Conservation (phyloP, 805 yeast genomes). For the Hanseniaspora hatyaiensis region DNA sequence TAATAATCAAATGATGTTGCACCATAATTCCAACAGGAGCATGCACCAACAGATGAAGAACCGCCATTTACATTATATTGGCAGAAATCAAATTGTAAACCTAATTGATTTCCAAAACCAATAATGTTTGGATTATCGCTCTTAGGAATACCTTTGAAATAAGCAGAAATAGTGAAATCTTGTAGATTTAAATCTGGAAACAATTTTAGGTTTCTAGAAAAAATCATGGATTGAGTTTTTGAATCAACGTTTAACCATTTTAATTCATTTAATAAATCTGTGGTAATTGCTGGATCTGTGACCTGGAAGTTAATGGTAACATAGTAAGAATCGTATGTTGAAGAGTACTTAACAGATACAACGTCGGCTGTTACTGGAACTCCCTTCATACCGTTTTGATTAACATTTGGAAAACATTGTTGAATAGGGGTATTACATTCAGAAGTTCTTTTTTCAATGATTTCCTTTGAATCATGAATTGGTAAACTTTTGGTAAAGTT, state of each 20-base stretch:
- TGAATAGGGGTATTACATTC: no score
- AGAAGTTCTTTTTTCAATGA: not conserved
- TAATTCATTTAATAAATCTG: slow-evolving; percentile 1
- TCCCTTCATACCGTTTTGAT: slow-evolving; percentile 10
- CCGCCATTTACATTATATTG: slow-evolving; percentile 2
- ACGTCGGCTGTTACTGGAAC: slow-evolving; percentile 15
- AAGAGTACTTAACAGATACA: not conserved
- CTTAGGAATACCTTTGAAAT: not conserved
- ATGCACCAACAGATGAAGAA: slow-evolving; percentile 9
- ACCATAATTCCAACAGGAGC: slow-evolving; percentile 13
- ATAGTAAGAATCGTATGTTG: not conserved
- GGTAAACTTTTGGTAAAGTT: not conserved
- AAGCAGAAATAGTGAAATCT: slow-evolving; percentile 9
- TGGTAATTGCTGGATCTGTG: not conserved
- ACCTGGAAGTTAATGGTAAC: slow-evolving; percentile 8
- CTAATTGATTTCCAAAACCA: not conserved
- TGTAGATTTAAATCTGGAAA: not conserved
- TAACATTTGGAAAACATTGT: slow-evolving; percentile 6
- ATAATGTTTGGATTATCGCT: not conserved
- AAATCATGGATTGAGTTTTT: not conserved
- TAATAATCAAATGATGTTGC: slow-evolving; percentile 15
- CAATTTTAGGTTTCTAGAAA: slow-evolving; percentile 7
- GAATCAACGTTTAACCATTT: slow-evolving; percentile 9
- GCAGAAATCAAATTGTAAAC: slow-evolving; percentile 16
- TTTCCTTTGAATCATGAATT: not conserved